phyloP scores from a whole-genome alignment of 441 rosid genomes.

The Euphorbia corollata region DNA sequence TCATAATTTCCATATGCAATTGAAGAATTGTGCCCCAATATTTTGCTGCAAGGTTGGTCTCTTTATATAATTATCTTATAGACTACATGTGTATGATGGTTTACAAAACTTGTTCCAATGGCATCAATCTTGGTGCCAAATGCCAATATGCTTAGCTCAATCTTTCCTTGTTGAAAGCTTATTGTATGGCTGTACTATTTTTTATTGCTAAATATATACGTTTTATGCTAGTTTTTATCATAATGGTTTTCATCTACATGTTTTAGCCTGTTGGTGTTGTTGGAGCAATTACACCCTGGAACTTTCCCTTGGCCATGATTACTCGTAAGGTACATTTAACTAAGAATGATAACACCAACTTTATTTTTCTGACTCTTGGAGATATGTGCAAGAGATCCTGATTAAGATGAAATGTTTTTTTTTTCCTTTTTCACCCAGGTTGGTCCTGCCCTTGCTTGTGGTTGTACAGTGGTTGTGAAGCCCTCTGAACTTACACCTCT shows the following conservation, averaged over 20 bases:
- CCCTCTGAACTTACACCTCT: slow-evolving; percentile 96
- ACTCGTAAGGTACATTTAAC: slow-evolving; percentile 70
- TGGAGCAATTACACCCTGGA: slow-evolving; percentile 96
- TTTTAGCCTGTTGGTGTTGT: slow-evolving; percentile 89
- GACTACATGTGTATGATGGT: not conserved
- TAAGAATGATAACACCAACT: slow-evolving; percentile 11
- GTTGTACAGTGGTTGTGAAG: slow-evolving; percentile 93
- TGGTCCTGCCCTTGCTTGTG: slow-evolving; percentile 98
- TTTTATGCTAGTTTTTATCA: not conserved
- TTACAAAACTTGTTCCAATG: not conserved
- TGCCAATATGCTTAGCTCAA: not conserved
- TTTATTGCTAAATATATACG: not conserved
- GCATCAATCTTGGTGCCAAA: not conserved
- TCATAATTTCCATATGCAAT: not conserved
- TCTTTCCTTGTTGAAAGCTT: not conserved
- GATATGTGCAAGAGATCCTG: not conserved
- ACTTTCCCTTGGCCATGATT: slow-evolving; percentile 98
- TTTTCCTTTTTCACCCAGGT: slow-evolving; percentile 47
- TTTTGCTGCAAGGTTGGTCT: not conserved
- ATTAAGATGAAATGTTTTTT: slow-evolving; percentile 19
- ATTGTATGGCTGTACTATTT: not conserved
- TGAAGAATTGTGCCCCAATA: not conserved
- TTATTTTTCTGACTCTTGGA: slow-evolving; percentile 7
- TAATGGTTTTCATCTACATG: slow-evolving; percentile 6
- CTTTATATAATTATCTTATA: not conserved